phyloP scores from a whole-genome alignment of 345 rosid genomes.

The Euphorbia pulcherrima region DNA sequence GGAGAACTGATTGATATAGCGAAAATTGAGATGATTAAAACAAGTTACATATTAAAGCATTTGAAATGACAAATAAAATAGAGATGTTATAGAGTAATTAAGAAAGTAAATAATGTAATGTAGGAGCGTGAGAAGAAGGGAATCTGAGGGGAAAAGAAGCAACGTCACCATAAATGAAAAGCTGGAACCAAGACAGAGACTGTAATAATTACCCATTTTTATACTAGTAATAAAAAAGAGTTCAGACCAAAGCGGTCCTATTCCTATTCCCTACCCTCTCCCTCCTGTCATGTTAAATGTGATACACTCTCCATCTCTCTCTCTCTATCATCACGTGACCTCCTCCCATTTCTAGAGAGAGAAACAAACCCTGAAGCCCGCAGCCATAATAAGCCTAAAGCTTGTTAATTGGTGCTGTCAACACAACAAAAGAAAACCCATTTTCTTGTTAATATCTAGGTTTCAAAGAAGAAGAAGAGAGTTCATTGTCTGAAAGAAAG shows the following conservation, averaged over 20 bases:
- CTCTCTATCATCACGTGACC: conserved; percentile 67
- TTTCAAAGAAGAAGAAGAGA: too few relatives aligned
- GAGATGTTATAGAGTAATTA: too few relatives aligned
- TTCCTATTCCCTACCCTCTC: neutral
- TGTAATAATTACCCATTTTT: too few relatives aligned
- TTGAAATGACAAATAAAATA: too few relatives aligned
- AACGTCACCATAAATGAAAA: conserved; percentile 3
- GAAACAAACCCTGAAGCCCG: conserved; percentile 25
- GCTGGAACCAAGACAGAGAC: neutral
- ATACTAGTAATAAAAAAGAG: conserved; percentile 1
- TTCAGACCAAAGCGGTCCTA: neutral
- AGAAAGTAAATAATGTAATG: too few relatives aligned
- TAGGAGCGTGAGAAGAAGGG: neutral
- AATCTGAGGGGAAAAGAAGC: neutral
- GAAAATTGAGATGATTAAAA: too few relatives aligned
- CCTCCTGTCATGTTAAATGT: too few relatives aligned
- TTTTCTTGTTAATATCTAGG: conserved; percentile 2
- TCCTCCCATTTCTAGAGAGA: conserved; percentile 16
- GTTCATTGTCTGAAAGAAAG: conserved; percentile 9
- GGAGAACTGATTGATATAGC: too few relatives aligned
- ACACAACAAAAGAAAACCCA: too few relatives aligned
- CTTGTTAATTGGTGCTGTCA: too few relatives aligned
- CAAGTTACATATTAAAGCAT: too few relatives aligned
- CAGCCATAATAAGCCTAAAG: neutral
- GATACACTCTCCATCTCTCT: too few relatives aligned